Evolutionary conservation across 2,329 filamentous ascomycete genomes (phyloP).

Genomic region (Teratosphaeria zuluensis): DNA sequence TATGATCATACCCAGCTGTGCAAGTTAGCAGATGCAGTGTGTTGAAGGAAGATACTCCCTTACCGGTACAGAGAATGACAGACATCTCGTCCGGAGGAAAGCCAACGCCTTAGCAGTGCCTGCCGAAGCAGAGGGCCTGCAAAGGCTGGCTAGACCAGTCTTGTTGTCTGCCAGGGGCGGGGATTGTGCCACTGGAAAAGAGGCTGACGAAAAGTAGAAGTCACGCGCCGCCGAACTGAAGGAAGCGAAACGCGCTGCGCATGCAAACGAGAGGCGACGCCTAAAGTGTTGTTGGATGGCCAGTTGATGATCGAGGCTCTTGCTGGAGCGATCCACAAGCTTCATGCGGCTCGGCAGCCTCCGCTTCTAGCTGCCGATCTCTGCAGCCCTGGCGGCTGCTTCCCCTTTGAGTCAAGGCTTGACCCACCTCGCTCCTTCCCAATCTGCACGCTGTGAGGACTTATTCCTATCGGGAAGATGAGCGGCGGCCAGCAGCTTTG

Average conservation of each 20-base stretch:
- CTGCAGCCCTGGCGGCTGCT: neutral
- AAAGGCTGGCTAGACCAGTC: neutral
- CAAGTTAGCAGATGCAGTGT: constrained; percentile 7
- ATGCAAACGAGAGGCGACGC: neutral
- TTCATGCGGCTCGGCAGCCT: neutral
- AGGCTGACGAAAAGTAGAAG: neutral
- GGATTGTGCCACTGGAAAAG: no score
- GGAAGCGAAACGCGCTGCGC: neutral
- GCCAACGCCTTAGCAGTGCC: neutral
- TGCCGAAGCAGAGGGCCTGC: neutral
- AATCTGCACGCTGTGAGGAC: neutral
- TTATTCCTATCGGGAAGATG: no score
- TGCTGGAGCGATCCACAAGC: neutral
- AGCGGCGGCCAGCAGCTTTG: no score
- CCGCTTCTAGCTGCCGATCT: neutral
- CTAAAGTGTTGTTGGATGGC: neutral
- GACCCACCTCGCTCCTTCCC: neutral
- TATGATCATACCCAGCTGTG: constrained; percentile 62
- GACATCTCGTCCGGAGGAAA: constrained; percentile 39
- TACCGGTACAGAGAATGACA: constrained; percentile 59
- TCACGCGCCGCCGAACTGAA: neutral
- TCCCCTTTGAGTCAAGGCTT: neutral
- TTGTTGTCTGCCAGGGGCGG: neutral
- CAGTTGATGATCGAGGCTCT: neutral
- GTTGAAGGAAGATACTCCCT: constrained; percentile 12